Conservation (phyloP, 2,329 filamentous ascomycete species). For the Xylariaceae sp. region DNA sequence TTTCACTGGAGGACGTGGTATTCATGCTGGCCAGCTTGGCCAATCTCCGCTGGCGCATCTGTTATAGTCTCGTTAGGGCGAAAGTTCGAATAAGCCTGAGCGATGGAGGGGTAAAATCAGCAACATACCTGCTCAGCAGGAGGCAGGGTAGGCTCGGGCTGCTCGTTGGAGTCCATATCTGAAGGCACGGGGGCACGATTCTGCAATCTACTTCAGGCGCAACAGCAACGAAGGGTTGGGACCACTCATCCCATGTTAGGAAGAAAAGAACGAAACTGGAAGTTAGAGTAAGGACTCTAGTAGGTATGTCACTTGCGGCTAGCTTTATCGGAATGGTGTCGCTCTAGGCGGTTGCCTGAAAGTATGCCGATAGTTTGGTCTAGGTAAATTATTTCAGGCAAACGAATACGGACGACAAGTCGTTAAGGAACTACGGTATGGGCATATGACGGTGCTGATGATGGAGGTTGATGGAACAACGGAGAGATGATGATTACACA, state of each 20-base stretch:
- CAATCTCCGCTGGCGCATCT: slow-evolving; percentile 33
- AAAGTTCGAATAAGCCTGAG: neutral
- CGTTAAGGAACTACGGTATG: neutral
- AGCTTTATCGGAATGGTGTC: neutral
- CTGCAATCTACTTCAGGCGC: slow-evolving; percentile 4
- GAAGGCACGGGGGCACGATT: neutral
- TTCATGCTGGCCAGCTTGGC: slow-evolving; percentile 27
- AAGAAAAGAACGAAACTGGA: neutral
- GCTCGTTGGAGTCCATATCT: slow-evolving; percentile 31
- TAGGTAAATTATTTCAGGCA: neutral
- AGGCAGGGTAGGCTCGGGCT: slow-evolving; percentile 29
- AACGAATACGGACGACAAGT: neutral
- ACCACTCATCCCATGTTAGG: slow-evolving; percentile 5
- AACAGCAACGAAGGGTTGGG: neutral
- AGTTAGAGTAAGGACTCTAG: neutral
- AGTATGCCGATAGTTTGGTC: neutral
- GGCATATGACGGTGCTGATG: neutral
- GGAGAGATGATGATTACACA: slow-evolving; percentile 15
- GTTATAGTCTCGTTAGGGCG: slow-evolving; percentile 9
- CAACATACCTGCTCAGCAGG: slow-evolving; percentile 32
- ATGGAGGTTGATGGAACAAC: slow-evolving; percentile 20
- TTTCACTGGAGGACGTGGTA: slow-evolving; percentile 19
- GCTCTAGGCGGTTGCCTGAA: neutral
- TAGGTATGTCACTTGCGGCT: neutral
- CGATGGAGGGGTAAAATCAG: neutral